phyloP scores from a whole-genome alignment of 2,329 filamentous ascomycete species.

The Ampelomyces quisqualis region DNA sequence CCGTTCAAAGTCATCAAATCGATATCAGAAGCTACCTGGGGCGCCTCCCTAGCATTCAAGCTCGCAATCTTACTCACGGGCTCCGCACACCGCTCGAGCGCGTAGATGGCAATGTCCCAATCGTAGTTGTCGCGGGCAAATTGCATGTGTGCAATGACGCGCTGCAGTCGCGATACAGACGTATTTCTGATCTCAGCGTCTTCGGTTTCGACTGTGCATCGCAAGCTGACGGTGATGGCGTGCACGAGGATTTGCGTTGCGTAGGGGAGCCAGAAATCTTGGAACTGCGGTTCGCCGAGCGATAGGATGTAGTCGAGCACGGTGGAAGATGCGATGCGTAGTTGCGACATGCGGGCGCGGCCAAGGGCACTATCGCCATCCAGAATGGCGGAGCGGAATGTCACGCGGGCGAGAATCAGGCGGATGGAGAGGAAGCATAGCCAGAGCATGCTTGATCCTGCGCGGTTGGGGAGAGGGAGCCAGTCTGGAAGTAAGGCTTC shows the following conservation, averaged over 20 bases:
- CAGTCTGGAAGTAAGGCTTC: slow-evolving; percentile 39
- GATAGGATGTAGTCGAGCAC: slow-evolving; percentile 54
- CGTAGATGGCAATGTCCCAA: slow-evolving; percentile 59
- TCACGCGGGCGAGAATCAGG: slow-evolving; percentile 44
- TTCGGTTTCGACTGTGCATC: slow-evolving; percentile 54
- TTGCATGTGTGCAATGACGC: slow-evolving; percentile 51
- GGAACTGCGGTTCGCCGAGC: slow-evolving; percentile 50
- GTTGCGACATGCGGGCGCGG: slow-evolving; percentile 45
- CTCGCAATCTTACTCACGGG: slow-evolving; percentile 41
- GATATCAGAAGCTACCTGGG: slow-evolving; percentile 12
- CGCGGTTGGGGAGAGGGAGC: slow-evolving; percentile 30
- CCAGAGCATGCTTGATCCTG: slow-evolving; percentile 43
- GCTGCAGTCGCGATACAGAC: slow-evolving; percentile 51
- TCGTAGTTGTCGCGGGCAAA: slow-evolving; percentile 52
- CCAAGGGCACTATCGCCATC: slow-evolving; percentile 24
- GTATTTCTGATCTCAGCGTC: slow-evolving; percentile 49
- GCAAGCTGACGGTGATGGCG: slow-evolving; percentile 55
- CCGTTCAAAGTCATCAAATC: slow-evolving; percentile 9
- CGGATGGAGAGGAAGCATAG: slow-evolving; percentile 46
- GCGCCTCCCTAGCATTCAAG: slow-evolving; percentile 24
- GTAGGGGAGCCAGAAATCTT: slow-evolving; percentile 55
- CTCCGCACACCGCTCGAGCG: slow-evolving; percentile 48
- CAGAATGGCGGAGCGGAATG: slow-evolving; percentile 34
- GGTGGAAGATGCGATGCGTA: slow-evolving; percentile 52
- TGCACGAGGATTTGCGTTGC: slow-evolving; percentile 57